Base-by-base conservation (phyloP, 192 early-diverging fungal genomes). In the Mortierella claussenii region DNA sequence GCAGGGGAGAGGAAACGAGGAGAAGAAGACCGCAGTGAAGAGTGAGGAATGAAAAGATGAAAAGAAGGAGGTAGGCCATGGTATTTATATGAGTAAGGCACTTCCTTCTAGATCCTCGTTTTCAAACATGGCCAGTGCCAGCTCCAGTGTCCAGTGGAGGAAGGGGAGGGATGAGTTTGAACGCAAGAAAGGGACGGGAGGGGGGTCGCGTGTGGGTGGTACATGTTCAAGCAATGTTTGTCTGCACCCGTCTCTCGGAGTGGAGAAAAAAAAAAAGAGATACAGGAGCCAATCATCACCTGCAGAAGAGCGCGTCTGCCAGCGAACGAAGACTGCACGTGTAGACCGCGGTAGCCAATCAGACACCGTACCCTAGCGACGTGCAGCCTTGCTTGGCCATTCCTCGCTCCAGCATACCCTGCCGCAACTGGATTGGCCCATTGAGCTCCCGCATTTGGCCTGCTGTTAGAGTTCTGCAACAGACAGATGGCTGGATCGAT, bases 21-120 rank as follows among this genome's bases (percentile, higher is more conserved):
- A 60, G 50, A 13, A 21, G 31, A 46, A 53, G 55, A 69, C 18
- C 28, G 30, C 26, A 46, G 60, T 30, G 49, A 28, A 60, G 43
- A 60, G n/a, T n/a, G 43, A 30, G 42, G 58, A 49, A 57, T 46
- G 43, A 45, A 37, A 32, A 60, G 18, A 53, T 28, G 56, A 47
- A 23, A 43, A 8, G 36, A 45, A 32, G 32, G 56, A 46, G 55
- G 28, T 42, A 23, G 3, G n/a, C 13, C 31, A 60, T 10, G 57
- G 57, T 52, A 59, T 73, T 73, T 75, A 65, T 65, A 60, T 8
- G n/a, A 23, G 15, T 49, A 15, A 49, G 6, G 23, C 34, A 15
- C 3, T 28, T 23, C 6, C 3, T 27, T 5, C n/a, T 17, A 12
- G 55, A 55, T 54, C 42, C 11, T 30, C 18, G 37, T 40, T 10